Evolutionary conservation across 2,329 filamentous ascomycete species (phyloP).

Genomic region (Fusarium sp.): DNA sequence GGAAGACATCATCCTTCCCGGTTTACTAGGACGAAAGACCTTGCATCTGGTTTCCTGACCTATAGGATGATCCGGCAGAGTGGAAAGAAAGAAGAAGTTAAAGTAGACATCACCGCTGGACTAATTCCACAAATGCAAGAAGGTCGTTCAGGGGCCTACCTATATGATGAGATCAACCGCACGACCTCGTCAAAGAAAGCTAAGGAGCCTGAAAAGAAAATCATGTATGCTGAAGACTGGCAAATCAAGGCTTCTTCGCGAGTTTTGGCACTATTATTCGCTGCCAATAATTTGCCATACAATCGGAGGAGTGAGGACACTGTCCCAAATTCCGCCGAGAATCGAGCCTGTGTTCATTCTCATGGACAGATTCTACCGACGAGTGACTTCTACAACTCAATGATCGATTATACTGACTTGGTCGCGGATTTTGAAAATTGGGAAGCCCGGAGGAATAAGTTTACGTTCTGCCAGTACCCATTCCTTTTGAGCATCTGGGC

Average conservation of each 20-base stretch:
- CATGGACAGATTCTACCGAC: slow-evolving; percentile 79
- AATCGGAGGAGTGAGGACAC: slow-evolving; percentile 53
- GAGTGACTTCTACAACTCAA: slow-evolving; percentile 87
- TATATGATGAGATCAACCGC: slow-evolving; percentile 81
- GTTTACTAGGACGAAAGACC: slow-evolving; percentile 80
- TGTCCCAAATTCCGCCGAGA: slow-evolving; percentile 42
- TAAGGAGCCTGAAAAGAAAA: slow-evolving; percentile 67
- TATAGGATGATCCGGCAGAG: slow-evolving; percentile 81
- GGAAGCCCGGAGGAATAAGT: slow-evolving; percentile 80
- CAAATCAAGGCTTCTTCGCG: slow-evolving; percentile 85
- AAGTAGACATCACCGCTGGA: slow-evolving; percentile 72
- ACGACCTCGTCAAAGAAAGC: slow-evolving; percentile 65
- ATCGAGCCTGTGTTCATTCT: slow-evolving; percentile 49
- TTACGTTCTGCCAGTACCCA: slow-evolving; percentile 92
- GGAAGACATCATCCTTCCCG: slow-evolving; percentile 75
- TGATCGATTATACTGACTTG: slow-evolving; percentile 88
- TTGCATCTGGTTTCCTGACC: slow-evolving; percentile 82
- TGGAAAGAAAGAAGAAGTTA: slow-evolving; percentile 72
- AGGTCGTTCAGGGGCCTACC: slow-evolving; percentile 74
- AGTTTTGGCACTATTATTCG: slow-evolving; percentile 84
- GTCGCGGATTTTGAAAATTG: slow-evolving; percentile 89
- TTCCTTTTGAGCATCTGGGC: slow-evolving; percentile 93
- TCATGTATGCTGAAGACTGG: slow-evolving; percentile 86
- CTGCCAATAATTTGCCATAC: slow-evolving; percentile 76
- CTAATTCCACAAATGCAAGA: slow-evolving; percentile 80